Base-by-base conservation (phyloP, 176 grass and related monocot species). In the Oryza meridionalis region DNA sequence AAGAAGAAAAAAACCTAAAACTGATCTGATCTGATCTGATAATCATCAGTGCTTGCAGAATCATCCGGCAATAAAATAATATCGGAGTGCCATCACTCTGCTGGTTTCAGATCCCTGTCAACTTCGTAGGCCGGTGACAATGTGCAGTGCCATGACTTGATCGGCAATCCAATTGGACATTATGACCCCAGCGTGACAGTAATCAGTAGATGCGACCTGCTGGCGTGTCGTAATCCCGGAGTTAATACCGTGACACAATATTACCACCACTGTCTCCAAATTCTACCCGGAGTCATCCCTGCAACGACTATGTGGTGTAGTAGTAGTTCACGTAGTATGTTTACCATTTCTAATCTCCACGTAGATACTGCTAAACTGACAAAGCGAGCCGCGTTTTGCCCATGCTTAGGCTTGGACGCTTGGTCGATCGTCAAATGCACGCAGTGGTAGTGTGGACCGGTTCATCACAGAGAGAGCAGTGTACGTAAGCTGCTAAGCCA, bases 61-160 rank as follows among this genome's bases (percentile, higher is more conserved):
- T 24, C 58, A 62, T 11, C 58, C 58, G 58, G 58, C 58, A 62
- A 62, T 21, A 24, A 62, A 62, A 62, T 58, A 62, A 62, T 22
- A 62, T 62, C n/a, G 44, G 77, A 42, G 59, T 24, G 31, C 51
- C 32, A 64, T 24, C 72, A 33, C 37, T 25, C 45, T 77, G 25
- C 69, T 65, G 59, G 69, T 61, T 84, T 84, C 81, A 47, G 81
- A 74, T 84, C 65, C 69, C 62, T 27, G 64, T 85, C 82, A 12
- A 75, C 82, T 70, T 89, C 81, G 46, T 16, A 33, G 43, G 15
- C 53, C 3, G 45, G 22, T 6, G 65, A 16, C 35, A 49, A 21
- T 81, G 47, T 70, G 6, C 4, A 7, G 53, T 37, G 80, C 31
- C 47, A 83, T 43, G 80, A 77, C 66, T 77, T 62, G 65, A 80